phyloP scores from a whole-genome alignment of 768 basidiomycete genomes.

The Trametes gibbosa region DNA sequence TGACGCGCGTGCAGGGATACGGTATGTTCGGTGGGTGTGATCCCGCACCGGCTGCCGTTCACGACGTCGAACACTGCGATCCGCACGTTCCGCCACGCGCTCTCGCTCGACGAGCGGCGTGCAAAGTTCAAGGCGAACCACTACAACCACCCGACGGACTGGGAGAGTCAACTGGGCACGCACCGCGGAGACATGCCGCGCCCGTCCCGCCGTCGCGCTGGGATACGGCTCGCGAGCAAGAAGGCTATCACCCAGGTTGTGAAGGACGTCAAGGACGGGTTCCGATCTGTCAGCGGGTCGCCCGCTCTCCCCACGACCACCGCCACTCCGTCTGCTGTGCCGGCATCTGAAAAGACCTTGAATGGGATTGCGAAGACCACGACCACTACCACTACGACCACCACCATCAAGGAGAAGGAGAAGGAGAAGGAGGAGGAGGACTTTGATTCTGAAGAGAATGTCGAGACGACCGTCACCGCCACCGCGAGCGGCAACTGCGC shows the following conservation, averaged over 20 bases:
- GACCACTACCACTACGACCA: background rate
- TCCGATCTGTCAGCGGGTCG: background rate
- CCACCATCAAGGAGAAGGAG: conserved; percentile 11
- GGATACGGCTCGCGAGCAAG: background rate
- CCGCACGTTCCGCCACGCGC: conserved; percentile 65
- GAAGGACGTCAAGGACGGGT: background rate
- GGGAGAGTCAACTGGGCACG: conserved; percentile 44
- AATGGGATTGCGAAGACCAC: background rate
- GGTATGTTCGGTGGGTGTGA: conserved; percentile 62
- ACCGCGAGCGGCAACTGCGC: background rate
- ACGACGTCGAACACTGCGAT: conserved; percentile 59
- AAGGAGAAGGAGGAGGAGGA: background rate
- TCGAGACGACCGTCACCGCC: background rate
- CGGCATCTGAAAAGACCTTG: conserved; percentile 4
- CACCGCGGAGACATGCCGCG: conserved; percentile 49
- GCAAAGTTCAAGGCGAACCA: conserved; percentile 47
- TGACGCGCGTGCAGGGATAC: conserved; percentile 52
- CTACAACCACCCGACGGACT: conserved; percentile 29
- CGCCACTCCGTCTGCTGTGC: background rate
- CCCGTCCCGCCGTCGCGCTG: background rate
- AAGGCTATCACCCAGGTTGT: background rate
- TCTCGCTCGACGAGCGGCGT: conserved; percentile 71
- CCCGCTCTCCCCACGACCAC: background rate
- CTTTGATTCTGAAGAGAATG: background rate
- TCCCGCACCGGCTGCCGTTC: conserved; percentile 64